Percentiles rank a stretch among this genome's conserved stretches.
Conservation (phyloP, 805 yeast species). For the Vanderwaltozyma yarrowii region DNA sequence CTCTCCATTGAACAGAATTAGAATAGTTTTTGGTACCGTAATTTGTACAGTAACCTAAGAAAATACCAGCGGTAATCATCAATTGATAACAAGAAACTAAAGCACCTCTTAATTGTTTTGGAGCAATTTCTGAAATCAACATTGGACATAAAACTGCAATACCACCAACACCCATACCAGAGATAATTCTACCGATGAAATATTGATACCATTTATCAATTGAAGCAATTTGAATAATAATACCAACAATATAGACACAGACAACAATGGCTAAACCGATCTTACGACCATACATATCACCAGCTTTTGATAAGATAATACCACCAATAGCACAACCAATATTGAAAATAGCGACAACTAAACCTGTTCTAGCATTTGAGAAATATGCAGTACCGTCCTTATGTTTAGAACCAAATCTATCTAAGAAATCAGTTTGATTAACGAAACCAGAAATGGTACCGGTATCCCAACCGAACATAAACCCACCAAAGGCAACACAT, state of each 20-base stretch:
- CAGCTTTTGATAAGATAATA: constrained; percentile 55
- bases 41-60: constrained; percentile 64
- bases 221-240: constrained; percentile 52
- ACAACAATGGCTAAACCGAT: constrained; percentile 50
- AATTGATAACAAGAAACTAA: constrained; percentile 61
- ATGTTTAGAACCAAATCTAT: constrained; percentile 44
- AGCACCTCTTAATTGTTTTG: constrained; percentile 62
- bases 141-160: constrained; percentile 68
- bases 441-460: constrained; percentile 74
- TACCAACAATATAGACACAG: constrained; percentile 57
- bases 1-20: constrained; percentile 71
- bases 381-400: constrained; percentile 36
- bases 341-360: constrained; percentile 52
- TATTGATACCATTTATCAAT: constrained; percentile 55
- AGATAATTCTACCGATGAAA: constrained; percentile 53
- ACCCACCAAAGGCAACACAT: constrained; percentile 27
- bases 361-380: constrained; percentile 45
- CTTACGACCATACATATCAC: constrained; percentile 60
- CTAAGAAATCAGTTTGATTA: constrained; percentile 41
- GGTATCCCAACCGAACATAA: constrained; percentile 66
- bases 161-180: constrained; percentile 73
- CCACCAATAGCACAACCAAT: constrained; percentile 71
- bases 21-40: constrained; percentile 51
- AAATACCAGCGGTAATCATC: constrained; percentile 62
- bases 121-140: constrained; percentile 61